A percentile compares a stretch with the other conserved stretches of the same genome.
phyloP scores from a whole-genome alignment of 2,329 filamentous ascomycete species.

The Aspergillus arachidicola region DNA sequence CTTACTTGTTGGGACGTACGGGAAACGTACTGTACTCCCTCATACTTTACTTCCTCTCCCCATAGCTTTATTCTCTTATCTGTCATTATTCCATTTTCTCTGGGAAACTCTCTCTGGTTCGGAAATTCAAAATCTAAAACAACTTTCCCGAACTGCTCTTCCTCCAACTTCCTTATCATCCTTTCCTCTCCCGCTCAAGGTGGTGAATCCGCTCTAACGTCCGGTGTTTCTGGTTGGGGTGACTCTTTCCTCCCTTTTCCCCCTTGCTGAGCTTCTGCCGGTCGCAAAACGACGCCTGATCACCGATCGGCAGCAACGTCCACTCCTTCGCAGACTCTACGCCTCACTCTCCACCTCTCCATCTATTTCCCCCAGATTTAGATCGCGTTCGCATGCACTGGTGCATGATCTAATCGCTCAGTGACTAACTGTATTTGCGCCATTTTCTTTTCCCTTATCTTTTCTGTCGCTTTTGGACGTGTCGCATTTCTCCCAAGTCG shows the following conservation, averaged over 20 bases:
- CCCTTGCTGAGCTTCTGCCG: slow-evolving; percentile 20
- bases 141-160: neutral
- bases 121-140: neutral
- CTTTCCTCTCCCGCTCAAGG: neutral
- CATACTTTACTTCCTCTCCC: neutral
- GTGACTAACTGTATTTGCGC: slow-evolving; percentile 8
- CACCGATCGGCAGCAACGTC: slow-evolving; percentile 19
- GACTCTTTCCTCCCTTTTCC: slow-evolving; percentile 9
- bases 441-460: slow-evolving; percentile 1
- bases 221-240: slow-evolving; percentile 13
- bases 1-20: slow-evolving; percentile 1
- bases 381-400: slow-evolving; percentile 28
- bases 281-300: slow-evolving; percentile 24
- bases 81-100: neutral
- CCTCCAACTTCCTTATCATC: neutral
- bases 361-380: slow-evolving; percentile 19
- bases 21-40: slow-evolving; percentile 6
- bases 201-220: neutral
- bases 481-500: slow-evolving; percentile 14
- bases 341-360: slow-evolving; percentile 16
- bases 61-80: neutral
- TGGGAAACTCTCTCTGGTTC: neutral
- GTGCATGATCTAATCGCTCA: slow-evolving; percentile 18
- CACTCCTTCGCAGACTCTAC: slow-evolving; percentile 17
- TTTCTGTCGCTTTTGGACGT: slow-evolving; percentile 12